Evolutionary conservation across 2,329 filamentous ascomycete genomes (phyloP).

Genomic region (Phyllosticta paracitricarpa): DNA sequence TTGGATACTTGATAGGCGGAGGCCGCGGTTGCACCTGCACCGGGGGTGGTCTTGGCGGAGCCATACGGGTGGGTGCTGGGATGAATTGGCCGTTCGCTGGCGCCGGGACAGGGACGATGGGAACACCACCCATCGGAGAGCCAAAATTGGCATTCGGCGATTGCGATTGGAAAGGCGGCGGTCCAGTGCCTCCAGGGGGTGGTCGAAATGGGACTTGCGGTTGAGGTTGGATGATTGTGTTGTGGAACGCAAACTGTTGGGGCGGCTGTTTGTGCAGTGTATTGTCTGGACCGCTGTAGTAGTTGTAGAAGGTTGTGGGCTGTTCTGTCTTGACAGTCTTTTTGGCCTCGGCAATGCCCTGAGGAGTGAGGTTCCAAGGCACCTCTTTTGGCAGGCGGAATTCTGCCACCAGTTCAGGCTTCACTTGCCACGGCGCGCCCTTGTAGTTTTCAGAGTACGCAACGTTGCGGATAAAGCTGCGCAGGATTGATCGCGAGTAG

Average conservation of each 20-base stretch:
- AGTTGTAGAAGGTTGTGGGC: slow-evolving; percentile 8
- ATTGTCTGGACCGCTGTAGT: slow-evolving; percentile 3
- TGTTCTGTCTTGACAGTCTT: slow-evolving; percentile 51
- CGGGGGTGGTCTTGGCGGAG: slow-evolving; percentile 1
- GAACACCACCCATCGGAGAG: background rate
- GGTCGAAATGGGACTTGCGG: slow-evolving; percentile 2
- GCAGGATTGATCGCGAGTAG: slow-evolving; percentile 89
- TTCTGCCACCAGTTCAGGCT: slow-evolving; percentile 68
- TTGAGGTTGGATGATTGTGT: background rate
- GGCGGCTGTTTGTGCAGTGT: slow-evolving; percentile 5
- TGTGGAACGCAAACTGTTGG: slow-evolving; percentile 2
- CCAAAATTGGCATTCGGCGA: background rate
- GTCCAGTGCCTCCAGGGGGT: background rate
- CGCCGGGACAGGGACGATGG: background rate
- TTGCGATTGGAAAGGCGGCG: slow-evolving; percentile 2
- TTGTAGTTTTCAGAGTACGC: slow-evolving; percentile 88
- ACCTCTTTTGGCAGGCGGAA: slow-evolving; percentile 85
- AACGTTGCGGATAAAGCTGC: slow-evolving; percentile 90
- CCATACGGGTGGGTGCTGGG: slow-evolving; percentile 1
- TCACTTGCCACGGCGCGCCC: slow-evolving; percentile 94
- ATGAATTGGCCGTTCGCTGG: slow-evolving; percentile 3
- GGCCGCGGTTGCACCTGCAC: slow-evolving; percentile 37
- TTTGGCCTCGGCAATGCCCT: slow-evolving; percentile 35
- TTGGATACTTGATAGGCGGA: slow-evolving; percentile 80
- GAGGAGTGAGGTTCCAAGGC: slow-evolving; percentile 40